Percentiles rank a stretch among this genome's conserved stretches.
Evolutionary conservation across 441 rosid species (phyloP).

Genomic region (Adansonia grandidieri): DNA sequence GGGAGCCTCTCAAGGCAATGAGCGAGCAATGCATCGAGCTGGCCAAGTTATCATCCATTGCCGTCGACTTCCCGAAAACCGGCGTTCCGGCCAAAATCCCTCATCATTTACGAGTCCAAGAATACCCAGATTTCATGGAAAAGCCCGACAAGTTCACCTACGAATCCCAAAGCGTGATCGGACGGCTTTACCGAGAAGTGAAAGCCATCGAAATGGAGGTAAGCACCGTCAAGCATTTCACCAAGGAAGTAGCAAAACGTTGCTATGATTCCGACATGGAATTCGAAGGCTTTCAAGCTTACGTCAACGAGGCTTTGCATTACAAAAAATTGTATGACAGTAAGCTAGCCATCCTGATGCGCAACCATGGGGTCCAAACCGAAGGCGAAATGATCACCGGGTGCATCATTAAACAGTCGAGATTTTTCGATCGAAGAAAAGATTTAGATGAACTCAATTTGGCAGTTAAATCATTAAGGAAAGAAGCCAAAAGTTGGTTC

Average conservation of each 20-base stretch:
- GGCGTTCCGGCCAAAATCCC: slow-evolving; percentile 86
- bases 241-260: slow-evolving; percentile 49
- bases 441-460: slow-evolving; percentile 59
- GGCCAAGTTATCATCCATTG: slow-evolving; percentile 62
- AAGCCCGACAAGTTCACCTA: slow-evolving; percentile 68
- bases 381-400: slow-evolving; percentile 88
- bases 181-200: slow-evolving; percentile 77
- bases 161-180: slow-evolving; percentile 62
- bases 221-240: slow-evolving; percentile 46
- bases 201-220: slow-evolving; percentile 50
- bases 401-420: slow-evolving; percentile 63
- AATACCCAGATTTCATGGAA: slow-evolving; percentile 91
- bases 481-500: slow-evolving; percentile 79
- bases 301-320: slow-evolving; percentile 53
- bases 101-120: slow-evolving; percentile 47
- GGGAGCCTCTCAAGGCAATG: slow-evolving; percentile 54
- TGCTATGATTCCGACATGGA: slow-evolving; percentile 76
- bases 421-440: slow-evolving; percentile 55
- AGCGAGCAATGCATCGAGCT: slow-evolving; percentile 61
- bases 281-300: slow-evolving; percentile 61
- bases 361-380: slow-evolving; percentile 69
- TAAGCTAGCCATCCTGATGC: slow-evolving; percentile 73
- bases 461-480: slow-evolving; percentile 63
- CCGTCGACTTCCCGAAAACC: slow-evolving; percentile 87
- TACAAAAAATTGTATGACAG: slow-evolving; percentile 61